Evolutionary conservation across 768 basidiomycete species (phyloP), one percentile per base, ranked within the genome.

Genomic region (Lyophyllum atratum): DNA sequence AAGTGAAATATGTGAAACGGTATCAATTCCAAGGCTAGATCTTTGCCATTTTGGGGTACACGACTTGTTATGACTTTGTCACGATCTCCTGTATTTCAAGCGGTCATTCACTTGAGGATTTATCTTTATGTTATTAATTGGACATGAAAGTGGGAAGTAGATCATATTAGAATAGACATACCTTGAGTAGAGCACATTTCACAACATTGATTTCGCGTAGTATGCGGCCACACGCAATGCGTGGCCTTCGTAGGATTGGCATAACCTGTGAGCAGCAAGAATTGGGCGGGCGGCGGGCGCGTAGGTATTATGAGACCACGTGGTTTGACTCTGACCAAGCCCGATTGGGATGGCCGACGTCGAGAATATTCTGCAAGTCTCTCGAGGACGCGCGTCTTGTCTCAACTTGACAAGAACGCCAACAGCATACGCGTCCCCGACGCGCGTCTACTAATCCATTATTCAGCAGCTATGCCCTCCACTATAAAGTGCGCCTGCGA

Each of bases 1-100:
- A 93, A 72, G 84, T 94, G 34, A 80, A 77, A 61, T 85, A 82
- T 69, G 84, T 93, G 49, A 83, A 84, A 73, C 82, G 92, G 60
- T 94, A 89, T 70, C 85, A 90, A 56, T 63, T 59, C 34, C 34
- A 49, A 33, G 50, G 56, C 28, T 61, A 54, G 50, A 37, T 12
- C 4, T 29, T 15, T n/a, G n/a, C n/a, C n/a, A n/a, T n/a, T n/a
- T n/a, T 17, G n/a, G 48, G n/a, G 19, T 49, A 26, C 15, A 46
- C 24, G 45, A 26, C 24, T 46, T 43, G 51, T 42, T 52, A 42
- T 40, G 37, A 28, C 25, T 42, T 17, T 17, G 8, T 48, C 26
- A 55, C 46, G 45, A 46, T 37, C 11, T 22, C 51, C 6, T 24
- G 25, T 52, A 40, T 52, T 25, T 40, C 15, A 22, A 26, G 39